Evolutionary conservation across 1,284 basidiomycete species (phyloP).

Genomic region (Tylopilus sp.): DNA sequence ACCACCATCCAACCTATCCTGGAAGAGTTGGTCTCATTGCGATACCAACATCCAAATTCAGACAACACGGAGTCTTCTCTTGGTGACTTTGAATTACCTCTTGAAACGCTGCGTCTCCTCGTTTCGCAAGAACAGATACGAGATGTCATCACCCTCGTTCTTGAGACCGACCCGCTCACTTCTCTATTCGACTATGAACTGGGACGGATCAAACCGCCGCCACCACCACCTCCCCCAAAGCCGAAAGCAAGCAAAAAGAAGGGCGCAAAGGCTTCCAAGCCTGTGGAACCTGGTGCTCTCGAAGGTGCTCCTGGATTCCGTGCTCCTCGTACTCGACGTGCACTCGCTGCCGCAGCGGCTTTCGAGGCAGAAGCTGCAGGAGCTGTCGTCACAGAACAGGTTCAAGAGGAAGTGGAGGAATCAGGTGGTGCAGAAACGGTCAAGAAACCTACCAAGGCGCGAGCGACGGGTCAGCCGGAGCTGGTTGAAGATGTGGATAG

Average conservation of each 20-base stretch:
- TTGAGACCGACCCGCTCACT: slow-evolving; percentile 59
- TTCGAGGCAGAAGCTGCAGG: slow-evolving; percentile 44
- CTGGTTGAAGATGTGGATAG: slow-evolving; percentile 69
- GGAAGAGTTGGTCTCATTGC: slow-evolving; percentile 48
- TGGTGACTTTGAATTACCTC: slow-evolving; percentile 73
- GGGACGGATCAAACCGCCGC: slow-evolving; percentile 57
- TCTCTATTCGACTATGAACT: slow-evolving; percentile 71
- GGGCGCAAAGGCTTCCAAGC: slow-evolving; percentile 28
- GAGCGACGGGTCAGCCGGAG: slow-evolving; percentile 34
- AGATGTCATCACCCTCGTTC: slow-evolving; percentile 50
- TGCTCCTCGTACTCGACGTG: slow-evolving; percentile 47
- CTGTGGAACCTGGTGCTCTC: slow-evolving; percentile 36
- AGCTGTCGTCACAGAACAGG: slow-evolving; percentile 4
- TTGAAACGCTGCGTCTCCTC: slow-evolving; percentile 56
- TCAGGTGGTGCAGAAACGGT: slow-evolving; percentile 10
- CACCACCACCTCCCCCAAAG: slow-evolving; percentile 43
- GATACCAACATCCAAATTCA: slow-evolving; percentile 17
- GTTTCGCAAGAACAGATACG: slow-evolving; percentile 50
- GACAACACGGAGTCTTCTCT: slow-evolving; percentile 21
- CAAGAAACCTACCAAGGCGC: slow-evolving; percentile 23
- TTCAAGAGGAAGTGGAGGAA: slow-evolving; percentile 7
- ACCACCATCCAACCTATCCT: slow-evolving; percentile 59
- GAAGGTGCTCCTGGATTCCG: slow-evolving; percentile 43
- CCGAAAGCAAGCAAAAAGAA: slow-evolving; percentile 38
- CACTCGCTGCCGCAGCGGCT: slow-evolving; percentile 40